Evolutionary conservation across 192 early-diverging fungal species (phyloP), one percentile per base, ranked within the genome.

Genomic region (Coemansia sp.): DNA sequence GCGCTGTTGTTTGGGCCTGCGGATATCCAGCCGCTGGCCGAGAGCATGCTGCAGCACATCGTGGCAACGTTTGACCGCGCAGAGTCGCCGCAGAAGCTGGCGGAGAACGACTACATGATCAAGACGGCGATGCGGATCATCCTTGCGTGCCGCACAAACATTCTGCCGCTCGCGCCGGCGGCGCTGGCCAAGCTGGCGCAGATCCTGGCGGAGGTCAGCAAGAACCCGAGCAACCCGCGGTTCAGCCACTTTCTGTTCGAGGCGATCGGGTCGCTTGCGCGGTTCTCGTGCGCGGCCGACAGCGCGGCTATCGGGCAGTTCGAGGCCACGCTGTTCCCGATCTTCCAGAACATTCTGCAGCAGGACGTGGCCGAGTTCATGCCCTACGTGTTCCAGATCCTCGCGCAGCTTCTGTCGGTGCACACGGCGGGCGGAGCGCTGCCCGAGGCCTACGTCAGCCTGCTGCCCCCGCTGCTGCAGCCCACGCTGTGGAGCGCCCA

Each of bases 181-280:
- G 84, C 95, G 43, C 86, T 97, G 71, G 82, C 48, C 43, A 87
- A 91, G 51, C 75, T 98, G 69, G 94, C 90, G 1, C 79, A 75
- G 19, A 93, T 98, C 56, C 85, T 98, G 67, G 84, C 83, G 14
- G 86, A 90, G 57, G 91, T 99, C 9, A 90, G 91, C 79, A 88
- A 90, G 70, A 99, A 99, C 76, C 98, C 98, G 39, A 93, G 91
- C 78, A 98, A 99, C 79, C 96, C 98, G 1, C 90, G 88, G 43
- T 99, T 99, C 90, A 98, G 92, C 76, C 96, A 99, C 81, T 99
- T 89, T 79, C 78, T 92, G 54, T 99, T 99, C 75, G 98, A 99
- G 77, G 87, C 92, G 19, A 84, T 99, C 61, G 94, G 90, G 14
- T 89, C 92, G 22, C 76, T 98, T 71, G 92, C 70, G 44, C 91